Percentiles rank a stretch among this genome's conserved stretches.
These are phyloP conservation scores for Cryptococcus sp. DNA, from an alignment of 1,284 basidiomycete genomes.

Conservation along the genomic window DNA sequence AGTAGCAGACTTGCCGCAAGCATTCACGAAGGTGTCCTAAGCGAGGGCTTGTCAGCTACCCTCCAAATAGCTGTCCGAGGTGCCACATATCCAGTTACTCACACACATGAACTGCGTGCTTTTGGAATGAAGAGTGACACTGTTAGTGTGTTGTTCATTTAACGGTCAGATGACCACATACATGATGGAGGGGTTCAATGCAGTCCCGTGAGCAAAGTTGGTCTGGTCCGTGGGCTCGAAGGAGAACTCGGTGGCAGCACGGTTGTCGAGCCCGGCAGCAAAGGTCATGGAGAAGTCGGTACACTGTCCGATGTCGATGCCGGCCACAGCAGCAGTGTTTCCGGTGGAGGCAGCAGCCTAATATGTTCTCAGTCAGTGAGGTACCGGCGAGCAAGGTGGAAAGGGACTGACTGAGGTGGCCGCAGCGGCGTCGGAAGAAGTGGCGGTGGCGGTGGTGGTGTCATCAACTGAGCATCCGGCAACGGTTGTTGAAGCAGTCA, in stretches of 20 bases:
- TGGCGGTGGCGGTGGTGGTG: conserved; percentile 3
- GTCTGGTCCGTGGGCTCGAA: conserved; percentile 29
- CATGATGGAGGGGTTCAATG: conserved; percentile 59
- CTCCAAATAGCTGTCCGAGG: too few relatives aligned
- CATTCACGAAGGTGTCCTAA: conserved; percentile 40
- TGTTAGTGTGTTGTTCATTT: too few relatives aligned
- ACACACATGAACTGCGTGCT: too few relatives aligned
- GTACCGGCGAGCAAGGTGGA: background rate
- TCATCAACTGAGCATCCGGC: background rate
- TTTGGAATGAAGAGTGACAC: too few relatives aligned
- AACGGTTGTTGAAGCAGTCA: background rate
- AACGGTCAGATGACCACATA: conserved; percentile 45
- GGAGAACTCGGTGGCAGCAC: conserved; percentile 55
- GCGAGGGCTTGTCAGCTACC: too few relatives aligned
- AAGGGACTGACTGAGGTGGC: conserved; percentile 6
- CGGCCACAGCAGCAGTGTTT: conserved; percentile 2
- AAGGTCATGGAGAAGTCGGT: conserved; percentile 57
- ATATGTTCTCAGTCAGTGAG: background rate
- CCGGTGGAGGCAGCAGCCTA: background rate
- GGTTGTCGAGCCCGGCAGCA: conserved; percentile 58
- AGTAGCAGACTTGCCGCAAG: conserved; percentile 33
- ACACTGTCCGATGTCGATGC: conserved; percentile 24
- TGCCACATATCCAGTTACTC: too few relatives aligned
- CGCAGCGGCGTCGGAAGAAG: conserved; percentile 11
- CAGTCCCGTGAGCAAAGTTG: conserved; percentile 38